phyloP scores from a whole-genome alignment of 257 asterid genomes.

The Solanum pimpinellifolium region DNA sequence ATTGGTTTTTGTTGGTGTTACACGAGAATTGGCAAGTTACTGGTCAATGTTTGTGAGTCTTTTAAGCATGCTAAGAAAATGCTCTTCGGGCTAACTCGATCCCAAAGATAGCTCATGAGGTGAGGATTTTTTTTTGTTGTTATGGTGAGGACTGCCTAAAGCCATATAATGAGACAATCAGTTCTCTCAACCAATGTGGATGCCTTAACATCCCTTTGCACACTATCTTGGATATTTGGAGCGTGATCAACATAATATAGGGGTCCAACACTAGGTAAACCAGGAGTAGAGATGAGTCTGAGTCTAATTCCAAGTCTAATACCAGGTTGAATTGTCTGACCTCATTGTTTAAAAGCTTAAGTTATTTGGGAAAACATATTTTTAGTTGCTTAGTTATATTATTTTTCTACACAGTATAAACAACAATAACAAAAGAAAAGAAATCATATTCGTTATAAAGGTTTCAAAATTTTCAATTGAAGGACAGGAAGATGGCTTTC shows the following conservation, averaged over 20 bases:
- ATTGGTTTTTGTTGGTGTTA: background rate
- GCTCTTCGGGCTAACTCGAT: background rate
- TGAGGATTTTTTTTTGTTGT: background rate
- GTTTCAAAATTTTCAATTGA: background rate
- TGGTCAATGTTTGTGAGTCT: background rate
- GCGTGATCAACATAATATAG: background rate
- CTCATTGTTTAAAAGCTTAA: background rate
- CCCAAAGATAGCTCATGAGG: background rate
- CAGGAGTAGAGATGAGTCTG: background rate
- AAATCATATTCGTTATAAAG: background rate
- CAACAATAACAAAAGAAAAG: background rate
- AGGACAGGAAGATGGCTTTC: background rate
- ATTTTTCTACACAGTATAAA: background rate
- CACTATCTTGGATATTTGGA: background rate
- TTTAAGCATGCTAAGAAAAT: background rate
- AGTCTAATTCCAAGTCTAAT: too few relatives aligned
- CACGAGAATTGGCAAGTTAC: background rate
- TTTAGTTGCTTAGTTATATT: background rate
- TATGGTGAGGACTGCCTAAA: background rate
- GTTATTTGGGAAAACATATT: background rate
- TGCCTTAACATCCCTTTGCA: background rate
- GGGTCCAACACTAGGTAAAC: background rate
- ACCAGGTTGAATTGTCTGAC: background rate
- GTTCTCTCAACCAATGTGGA: background rate
- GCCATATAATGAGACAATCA: background rate